These are phyloP conservation scores for Periconia sp. DNA, from an alignment of 2,329 filamentous ascomycete genomes.

Conservation along the genomic window DNA sequence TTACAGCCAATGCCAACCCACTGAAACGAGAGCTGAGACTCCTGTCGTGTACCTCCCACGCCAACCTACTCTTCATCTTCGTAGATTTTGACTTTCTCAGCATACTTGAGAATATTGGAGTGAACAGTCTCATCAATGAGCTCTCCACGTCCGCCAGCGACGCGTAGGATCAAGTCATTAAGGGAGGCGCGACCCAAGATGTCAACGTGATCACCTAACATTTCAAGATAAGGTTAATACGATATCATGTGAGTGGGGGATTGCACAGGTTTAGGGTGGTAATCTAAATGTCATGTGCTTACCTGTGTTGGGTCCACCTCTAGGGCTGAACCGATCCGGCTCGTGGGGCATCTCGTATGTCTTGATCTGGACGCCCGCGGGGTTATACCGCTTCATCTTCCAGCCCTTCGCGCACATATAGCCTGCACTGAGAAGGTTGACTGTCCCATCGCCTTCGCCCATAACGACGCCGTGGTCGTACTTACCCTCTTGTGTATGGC, in stretches of 20 bases:
- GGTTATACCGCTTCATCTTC: conserved; percentile 92
- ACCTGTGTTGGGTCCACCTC: conserved; percentile 68
- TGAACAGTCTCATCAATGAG: conserved; percentile 75
- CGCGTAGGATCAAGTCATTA: conserved; percentile 84
- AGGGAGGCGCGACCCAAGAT: conserved; percentile 86
- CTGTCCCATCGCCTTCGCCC: conserved; percentile 94
- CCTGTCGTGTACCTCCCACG: too few relatives aligned
- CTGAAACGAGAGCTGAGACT: too few relatives aligned
- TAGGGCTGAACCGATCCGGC: conserved; percentile 85
- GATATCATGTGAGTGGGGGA: not conserved
- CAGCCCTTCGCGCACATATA: conserved; percentile 98
- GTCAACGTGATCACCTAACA: conserved; percentile 92
- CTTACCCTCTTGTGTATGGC: conserved; percentile 45
- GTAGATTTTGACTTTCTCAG: conserved; percentile 79
- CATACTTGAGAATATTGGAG: conserved; percentile 81
- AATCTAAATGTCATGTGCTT: conserved; percentile 11
- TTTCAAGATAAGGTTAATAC: conserved; percentile 9
- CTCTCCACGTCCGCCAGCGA: conserved; percentile 83
- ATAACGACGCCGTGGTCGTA: conserved; percentile 89
- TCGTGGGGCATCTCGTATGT: conserved; percentile 97
- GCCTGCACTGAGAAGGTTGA: conserved; percentile 85
- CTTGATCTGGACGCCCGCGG: conserved; percentile 75
- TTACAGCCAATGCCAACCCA: too few relatives aligned
- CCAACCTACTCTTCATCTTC: conserved; percentile 48
- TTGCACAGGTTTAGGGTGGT: not conserved